Evolutionary conservation across 169 alveolate genomes (phyloP).

Genomic region (Plasmodium yoelii): DNA sequence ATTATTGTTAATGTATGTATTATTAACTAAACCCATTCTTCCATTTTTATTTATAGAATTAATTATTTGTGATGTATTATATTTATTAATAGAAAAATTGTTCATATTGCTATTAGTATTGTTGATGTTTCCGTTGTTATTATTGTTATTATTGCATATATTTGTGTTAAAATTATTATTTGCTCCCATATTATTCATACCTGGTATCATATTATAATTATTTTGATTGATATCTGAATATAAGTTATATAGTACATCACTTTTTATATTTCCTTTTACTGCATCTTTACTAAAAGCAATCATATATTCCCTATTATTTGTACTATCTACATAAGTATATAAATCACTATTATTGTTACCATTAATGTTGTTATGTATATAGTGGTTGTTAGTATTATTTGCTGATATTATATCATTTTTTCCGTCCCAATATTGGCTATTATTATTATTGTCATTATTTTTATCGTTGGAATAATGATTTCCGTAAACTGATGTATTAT

Average conservation of each 20-base stretch:
- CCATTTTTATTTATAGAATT: conserved; percentile 7
- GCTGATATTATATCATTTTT: conserved; percentile 7
- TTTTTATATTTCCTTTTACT: conserved; percentile 38
- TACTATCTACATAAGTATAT: conserved; percentile 7
- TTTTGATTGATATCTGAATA: conserved; percentile 63
- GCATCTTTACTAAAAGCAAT: conserved; percentile 46
- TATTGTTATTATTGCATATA: conserved; percentile 6
- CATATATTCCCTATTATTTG: conserved; percentile 33
- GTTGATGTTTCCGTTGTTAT: not conserved
- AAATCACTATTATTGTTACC: conserved; percentile 1
- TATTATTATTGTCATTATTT: not conserved
- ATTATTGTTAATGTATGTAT: conserved; percentile 14
- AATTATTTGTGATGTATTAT: conserved; percentile 4
- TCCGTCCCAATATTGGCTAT: conserved; percentile 16
- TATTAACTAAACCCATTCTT: not conserved
- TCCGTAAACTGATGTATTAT: not conserved
- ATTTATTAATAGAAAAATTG: not conserved
- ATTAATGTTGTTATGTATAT: too few species aligned
- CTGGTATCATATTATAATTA: conserved; percentile 24
- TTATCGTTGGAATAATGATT: not conserved
- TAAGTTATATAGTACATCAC: conserved; percentile 29
- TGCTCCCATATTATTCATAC: not conserved
- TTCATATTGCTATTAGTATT: not conserved
- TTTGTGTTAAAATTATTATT: conserved; percentile 2
- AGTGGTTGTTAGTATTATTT: not conserved